Evolutionary conservation across 73 alveolate species (phyloP).

Genomic region (Uronychia setigera): DNA sequence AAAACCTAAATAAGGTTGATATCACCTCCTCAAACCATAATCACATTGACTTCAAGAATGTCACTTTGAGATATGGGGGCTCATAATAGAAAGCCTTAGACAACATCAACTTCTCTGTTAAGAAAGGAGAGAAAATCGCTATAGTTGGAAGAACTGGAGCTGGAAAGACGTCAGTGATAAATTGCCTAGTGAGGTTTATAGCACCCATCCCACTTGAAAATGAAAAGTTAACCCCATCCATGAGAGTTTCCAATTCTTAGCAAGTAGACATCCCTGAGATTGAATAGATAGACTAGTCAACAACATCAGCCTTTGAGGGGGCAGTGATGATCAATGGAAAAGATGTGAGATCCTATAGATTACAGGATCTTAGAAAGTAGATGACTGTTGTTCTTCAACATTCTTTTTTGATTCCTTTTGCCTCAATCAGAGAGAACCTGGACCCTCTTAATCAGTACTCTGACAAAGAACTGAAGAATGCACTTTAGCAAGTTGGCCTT

Average conservation of each 20-base stretch:
- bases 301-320: no score
- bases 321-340: constrained; percentile 30
- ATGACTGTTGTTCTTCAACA: neutral
- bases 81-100: no score
- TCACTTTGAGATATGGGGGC: no score
- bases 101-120: no score
- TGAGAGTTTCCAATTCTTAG: no score
- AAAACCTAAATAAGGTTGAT: no score
- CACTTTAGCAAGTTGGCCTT: constrained; percentile 15
- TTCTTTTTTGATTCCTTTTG: constrained; percentile 11
- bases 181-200: constrained; percentile 59
- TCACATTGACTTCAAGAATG: no score
- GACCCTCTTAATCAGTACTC: constrained; percentile 3
- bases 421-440: constrained; percentile 12
- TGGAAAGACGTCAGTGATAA: constrained; percentile 90
- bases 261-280: no score
- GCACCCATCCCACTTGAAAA: no score
- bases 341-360: neutral
- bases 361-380: neutral
- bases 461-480: constrained; percentile 2
- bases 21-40: no score
- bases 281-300: no score
- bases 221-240: no score
- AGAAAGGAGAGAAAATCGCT: constrained; percentile 85
- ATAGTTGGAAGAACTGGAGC: constrained; percentile 96